Evolutionary conservation across 2,329 filamentous ascomycete species (phyloP).

Genomic region (Acrocalymma vagum): DNA sequence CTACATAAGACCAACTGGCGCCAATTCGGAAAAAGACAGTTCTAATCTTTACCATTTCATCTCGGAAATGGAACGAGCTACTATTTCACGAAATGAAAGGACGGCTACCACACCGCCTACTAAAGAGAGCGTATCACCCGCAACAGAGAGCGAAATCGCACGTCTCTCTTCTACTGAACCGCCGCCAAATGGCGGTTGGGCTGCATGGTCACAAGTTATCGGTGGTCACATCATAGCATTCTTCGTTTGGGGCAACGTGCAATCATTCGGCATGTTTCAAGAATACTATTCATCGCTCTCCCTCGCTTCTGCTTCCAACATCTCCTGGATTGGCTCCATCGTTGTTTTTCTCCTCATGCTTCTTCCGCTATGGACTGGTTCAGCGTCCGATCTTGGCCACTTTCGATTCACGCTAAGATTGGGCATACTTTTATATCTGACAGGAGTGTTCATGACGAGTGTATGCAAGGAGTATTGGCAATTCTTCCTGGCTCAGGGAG

Average conservation of each 20-base stretch:
- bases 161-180: slow-evolving; percentile 18
- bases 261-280: slow-evolving; percentile 42
- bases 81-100: too few relatives aligned
- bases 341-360: slow-evolving; percentile 40
- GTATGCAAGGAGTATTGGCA: slow-evolving; percentile 27
- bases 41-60: too few relatives aligned
- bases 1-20: too few relatives aligned
- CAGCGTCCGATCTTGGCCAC: slow-evolving; percentile 37
- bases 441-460: slow-evolving; percentile 28
- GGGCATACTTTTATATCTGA: slow-evolving; percentile 31
- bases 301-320: slow-evolving; percentile 21
- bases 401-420: slow-evolving; percentile 33
- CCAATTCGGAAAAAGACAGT: too few relatives aligned
- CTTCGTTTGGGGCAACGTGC: slow-evolving; percentile 48
- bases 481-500: slow-evolving; percentile 43
- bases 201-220: slow-evolving; percentile 51
- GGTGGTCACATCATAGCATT: slow-evolving; percentile 51
- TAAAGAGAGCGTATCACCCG: too few relatives aligned
- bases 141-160: slow-evolving; percentile 10
- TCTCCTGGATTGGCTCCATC: slow-evolving; percentile 47
- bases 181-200: slow-evolving; percentile 55
- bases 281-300: slow-evolving; percentile 34
- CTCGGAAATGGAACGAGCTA: too few relatives aligned
- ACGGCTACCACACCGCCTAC: too few relatives aligned
- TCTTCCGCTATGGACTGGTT: slow-evolving; percentile 34